Base-by-base conservation (phyloP, 1,139 yeast genomes). In the Kodamaea alishanica region DNA sequence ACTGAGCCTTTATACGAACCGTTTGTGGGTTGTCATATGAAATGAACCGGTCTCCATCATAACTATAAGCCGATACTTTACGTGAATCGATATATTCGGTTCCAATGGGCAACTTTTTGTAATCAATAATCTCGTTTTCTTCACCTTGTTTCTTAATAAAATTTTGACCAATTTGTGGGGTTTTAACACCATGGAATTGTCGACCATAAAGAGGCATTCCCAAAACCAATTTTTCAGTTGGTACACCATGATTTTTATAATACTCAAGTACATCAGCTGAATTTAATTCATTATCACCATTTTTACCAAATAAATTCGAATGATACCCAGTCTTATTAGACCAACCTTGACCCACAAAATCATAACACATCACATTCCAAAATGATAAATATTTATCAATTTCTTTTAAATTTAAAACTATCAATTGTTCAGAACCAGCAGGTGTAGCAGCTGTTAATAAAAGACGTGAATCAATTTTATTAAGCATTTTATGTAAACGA, bases 141-240 rank as follows among this genome's bases (percentile, higher is more conserved):
- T 61, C 69, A 38, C 74, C 80, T 41, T 63, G 65, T 6, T 34
- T 11, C 26, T 40, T 1, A 77, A 79, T 47, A 48, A 77, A 87
- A 0, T 58, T 34, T 2, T 56, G 42, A 5, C 80, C 80, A 24
- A 72, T 52, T 1, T 47, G 45, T 0, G 48, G 44, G 8, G 38
- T 29, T n/a, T 66, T 52, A 0, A 73, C 73, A 1, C 60, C 60
- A 27, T 47, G 51, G 52, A 88, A 90, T 0, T 78, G 72, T 37
- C 96, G 69, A 0, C 96, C 97, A 58, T 89, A 92, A 23, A 80
- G 66, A 0, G 97, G 97, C 83, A 90, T 84, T 0, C 97, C 98
- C 38, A 92, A 52, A 1, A 84, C 68, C n/a, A 92, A 49, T 51
- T 85, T 84, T 1, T 51, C 35, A 0, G 80, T 50, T 0, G 63